Evolutionary conservation across 306 rosid species (phyloP).

Genomic region (Nissolia schottii): DNA sequence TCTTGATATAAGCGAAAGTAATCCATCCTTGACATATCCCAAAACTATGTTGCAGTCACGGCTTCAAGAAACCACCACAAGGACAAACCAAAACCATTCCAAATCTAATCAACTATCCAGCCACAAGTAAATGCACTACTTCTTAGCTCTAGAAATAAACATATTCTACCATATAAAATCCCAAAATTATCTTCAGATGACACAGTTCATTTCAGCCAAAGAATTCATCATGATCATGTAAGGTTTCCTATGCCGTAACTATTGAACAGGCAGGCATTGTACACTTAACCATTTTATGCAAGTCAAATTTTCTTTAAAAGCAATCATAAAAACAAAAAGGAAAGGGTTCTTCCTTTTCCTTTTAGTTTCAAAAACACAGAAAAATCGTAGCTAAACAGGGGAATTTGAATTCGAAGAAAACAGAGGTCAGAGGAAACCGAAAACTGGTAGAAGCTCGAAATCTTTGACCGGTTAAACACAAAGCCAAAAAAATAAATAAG

Average conservation of each 20-base stretch:
- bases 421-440: background rate
- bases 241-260: background rate
- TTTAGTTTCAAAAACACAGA: background rate
- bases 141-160: background rate
- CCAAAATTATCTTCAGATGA: background rate
- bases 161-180: background rate
- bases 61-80: background rate
- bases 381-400: background rate
- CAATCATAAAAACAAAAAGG: background rate
- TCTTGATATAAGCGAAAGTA: background rate
- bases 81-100: background rate
- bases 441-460: background rate
- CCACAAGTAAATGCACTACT: background rate
- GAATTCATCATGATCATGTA: background rate
- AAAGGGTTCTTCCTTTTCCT: background rate
- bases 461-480: background rate
- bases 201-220: background rate
- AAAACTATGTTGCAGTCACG: background rate
- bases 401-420: background rate
- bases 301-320: background rate
- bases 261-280: background rate
- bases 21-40: background rate
- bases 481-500: background rate
- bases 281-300: background rate
- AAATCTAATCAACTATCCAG: background rate